Conservation (phyloP, 352 stramenopile genomes). For the Phytophthora multivora region DNA sequence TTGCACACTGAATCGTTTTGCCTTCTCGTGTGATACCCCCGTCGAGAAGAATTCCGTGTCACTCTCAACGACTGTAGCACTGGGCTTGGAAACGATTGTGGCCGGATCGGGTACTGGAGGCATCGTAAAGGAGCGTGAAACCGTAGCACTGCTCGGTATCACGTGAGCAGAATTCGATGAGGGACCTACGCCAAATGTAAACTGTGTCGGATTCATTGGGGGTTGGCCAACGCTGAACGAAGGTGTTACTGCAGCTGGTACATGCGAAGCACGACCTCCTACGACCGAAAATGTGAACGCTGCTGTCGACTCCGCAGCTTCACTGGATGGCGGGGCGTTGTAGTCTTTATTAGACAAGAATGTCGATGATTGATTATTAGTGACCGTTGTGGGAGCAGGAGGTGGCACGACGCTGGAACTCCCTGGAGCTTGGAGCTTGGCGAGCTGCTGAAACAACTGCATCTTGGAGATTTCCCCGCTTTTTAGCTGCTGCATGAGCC, state of each 20-base stretch:
- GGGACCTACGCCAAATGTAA: constrained; percentile 27
- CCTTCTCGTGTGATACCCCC: constrained; percentile 76
- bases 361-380: background rate
- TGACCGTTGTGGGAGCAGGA: background rate
- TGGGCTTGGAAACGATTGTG: constrained; percentile 14
- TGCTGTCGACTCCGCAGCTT: background rate
- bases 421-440: constrained; percentile 53
- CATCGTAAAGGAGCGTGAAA: constrained; percentile 15
- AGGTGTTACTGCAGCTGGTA: background rate
- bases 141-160: background rate
- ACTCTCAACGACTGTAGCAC: constrained; percentile 37
- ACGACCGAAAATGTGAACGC: constrained; percentile 20
- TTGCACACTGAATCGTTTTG: constrained; percentile 65
- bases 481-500: constrained; percentile 85
- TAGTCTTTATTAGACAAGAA: constrained; percentile 2
- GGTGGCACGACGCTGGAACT: constrained; percentile 1
- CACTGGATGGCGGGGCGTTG: background rate
- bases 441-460: constrained; percentile 85
- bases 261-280: constrained; percentile 1
- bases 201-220: constrained; percentile 11
- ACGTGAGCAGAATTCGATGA: constrained; percentile 4
- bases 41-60: constrained; percentile 56
- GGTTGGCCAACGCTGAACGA: constrained; percentile 4
- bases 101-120: constrained; percentile 10
- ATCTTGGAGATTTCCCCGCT: constrained; percentile 85